Evolutionary conservation across 2,329 filamentous ascomycete genomes (phyloP).

Genomic region (Elsinoe batatas): DNA sequence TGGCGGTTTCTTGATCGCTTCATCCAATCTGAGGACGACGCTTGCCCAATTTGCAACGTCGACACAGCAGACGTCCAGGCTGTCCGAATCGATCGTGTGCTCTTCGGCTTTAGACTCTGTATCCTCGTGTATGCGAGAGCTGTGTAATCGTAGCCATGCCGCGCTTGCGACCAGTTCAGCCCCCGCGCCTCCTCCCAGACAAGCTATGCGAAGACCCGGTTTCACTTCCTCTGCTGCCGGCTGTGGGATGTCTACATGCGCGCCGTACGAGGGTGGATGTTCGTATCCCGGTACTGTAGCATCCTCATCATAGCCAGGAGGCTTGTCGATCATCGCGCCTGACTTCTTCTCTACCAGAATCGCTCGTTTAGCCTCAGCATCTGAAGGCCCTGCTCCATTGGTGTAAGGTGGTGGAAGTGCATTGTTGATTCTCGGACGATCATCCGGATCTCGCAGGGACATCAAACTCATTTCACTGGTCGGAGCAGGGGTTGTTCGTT

Average conservation of each 20-base stretch:
- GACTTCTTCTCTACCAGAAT: background rate
- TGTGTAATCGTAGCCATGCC: slow-evolving; percentile 33
- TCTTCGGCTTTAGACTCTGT: slow-evolving; percentile 10
- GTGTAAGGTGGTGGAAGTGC: background rate
- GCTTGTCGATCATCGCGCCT: background rate
- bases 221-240: background rate
- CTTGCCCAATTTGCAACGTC: slow-evolving; percentile 72
- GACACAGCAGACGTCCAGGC: slow-evolving; percentile 51
- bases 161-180: slow-evolving; percentile 58
- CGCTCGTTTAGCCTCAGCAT: background rate
- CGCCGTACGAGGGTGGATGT: slow-evolving; percentile 6
- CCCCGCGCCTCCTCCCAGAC: slow-evolving; percentile 56
- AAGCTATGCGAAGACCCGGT: slow-evolving; percentile 35
- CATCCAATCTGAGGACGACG: slow-evolving; percentile 51
- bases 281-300: slow-evolving; percentile 4
- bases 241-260: background rate
- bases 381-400: background rate
- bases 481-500: slow-evolving; percentile 1
- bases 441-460: background rate
- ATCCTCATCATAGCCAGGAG: slow-evolving; percentile 7
- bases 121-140: slow-evolving; percentile 2
- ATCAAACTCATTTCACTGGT: background rate
- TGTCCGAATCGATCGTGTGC: slow-evolving; percentile 15
- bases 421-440: background rate
- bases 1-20: slow-evolving; percentile 44